These are phyloP conservation scores for Papiliotrema flavescens DNA, from an alignment of 1,284 basidiomycete species.

Conservation along the genomic window DNA sequence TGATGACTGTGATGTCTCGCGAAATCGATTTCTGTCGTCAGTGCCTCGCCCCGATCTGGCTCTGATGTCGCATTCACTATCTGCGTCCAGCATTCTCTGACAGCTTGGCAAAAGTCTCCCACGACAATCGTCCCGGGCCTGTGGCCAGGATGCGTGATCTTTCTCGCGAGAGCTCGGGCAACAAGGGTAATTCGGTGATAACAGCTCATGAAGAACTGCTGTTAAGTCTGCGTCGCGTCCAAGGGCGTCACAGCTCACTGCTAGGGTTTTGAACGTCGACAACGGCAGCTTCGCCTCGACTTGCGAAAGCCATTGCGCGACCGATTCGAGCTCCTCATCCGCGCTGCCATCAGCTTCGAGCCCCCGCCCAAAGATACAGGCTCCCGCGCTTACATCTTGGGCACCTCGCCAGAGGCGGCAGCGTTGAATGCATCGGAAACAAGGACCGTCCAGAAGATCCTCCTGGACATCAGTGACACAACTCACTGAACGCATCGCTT, in stretches of 20 bases:
- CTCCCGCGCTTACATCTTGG: constrained; percentile 26
- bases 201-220: constrained; percentile 2
- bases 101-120: constrained; percentile 14
- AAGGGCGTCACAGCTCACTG: constrained; percentile 2
- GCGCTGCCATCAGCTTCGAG: constrained; percentile 11
- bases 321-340: constrained; percentile 22
- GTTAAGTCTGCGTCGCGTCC: not conserved
- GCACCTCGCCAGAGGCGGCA: constrained; percentile 18
- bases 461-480: constrained; percentile 6
- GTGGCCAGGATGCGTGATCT: constrained; percentile 14
- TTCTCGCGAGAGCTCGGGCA: constrained; percentile 19
- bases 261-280: constrained; percentile 19
- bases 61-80: constrained; percentile 14
- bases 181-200: constrained; percentile 20
- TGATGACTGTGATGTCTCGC: constrained; percentile 10
- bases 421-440: constrained; percentile 33
- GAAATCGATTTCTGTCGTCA: not conserved
- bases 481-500: not conserved
- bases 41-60: no score
- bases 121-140: constrained; percentile 27
- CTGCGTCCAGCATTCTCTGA: constrained; percentile 21
- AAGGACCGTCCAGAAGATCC: constrained; percentile 33
- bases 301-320: constrained; percentile 19
- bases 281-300: constrained; percentile 14
- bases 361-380: not conserved